These are phyloP conservation scores for Sporothrix brunneoviolacea DNA, from an alignment of 2,329 filamentous ascomycete genomes.

Conservation along the genomic window DNA sequence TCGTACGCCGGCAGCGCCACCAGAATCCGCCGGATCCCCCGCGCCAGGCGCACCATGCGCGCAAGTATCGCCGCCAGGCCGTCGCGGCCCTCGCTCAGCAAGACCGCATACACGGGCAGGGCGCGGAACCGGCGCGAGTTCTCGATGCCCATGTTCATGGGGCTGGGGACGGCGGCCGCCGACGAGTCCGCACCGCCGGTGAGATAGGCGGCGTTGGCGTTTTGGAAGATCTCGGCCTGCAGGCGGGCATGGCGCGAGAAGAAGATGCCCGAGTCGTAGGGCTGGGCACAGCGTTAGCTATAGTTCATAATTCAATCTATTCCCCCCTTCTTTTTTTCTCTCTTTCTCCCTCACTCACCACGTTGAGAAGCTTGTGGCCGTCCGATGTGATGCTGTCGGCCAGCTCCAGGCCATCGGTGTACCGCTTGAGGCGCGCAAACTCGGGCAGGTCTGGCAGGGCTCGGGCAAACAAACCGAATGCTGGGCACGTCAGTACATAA, in stretches of 20 bases:
- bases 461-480: slow-evolving; percentile 79
- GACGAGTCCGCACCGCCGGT: slow-evolving; percentile 12
- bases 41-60: slow-evolving; percentile 65
- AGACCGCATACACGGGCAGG: slow-evolving; percentile 77
- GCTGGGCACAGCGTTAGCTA: slow-evolving; percentile 34
- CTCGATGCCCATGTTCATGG: slow-evolving; percentile 79
- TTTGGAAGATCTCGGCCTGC: slow-evolving; percentile 63
- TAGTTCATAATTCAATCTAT: not conserved
- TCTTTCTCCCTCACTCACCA: slow-evolving; percentile 42
- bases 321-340: not conserved
- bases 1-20: slow-evolving; percentile 56
- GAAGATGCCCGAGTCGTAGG: slow-evolving; percentile 91
- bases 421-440: slow-evolving; percentile 47
- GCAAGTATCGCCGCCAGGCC: slow-evolving; percentile 66
- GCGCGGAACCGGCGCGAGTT: slow-evolving; percentile 89
- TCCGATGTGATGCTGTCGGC: slow-evolving; percentile 85
- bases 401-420: slow-evolving; percentile 62
- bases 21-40: slow-evolving; percentile 60
- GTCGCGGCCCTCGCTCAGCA: slow-evolving; percentile 64
- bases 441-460: slow-evolving; percentile 50
- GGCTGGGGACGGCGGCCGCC: slow-evolving; percentile 56
- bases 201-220: slow-evolving; percentile 82
- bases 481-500: slow-evolving; percentile 30
- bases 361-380: slow-evolving; percentile 87
- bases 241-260: slow-evolving; percentile 59